Base-by-base conservation (phyloP, 2,329 filamentous ascomycete species). In the Xylaria sp. region DNA sequence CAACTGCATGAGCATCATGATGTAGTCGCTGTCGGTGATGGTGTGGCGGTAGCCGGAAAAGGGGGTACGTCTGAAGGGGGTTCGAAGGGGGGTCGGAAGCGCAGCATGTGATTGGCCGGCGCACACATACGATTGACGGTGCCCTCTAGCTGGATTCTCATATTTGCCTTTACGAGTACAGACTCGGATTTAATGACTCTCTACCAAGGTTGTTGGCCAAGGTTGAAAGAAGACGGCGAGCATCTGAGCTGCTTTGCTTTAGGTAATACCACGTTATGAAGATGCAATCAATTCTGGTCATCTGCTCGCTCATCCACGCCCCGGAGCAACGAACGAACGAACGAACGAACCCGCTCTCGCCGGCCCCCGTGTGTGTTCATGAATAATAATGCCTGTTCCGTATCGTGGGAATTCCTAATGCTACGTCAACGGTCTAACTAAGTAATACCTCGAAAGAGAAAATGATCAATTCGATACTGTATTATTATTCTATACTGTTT, bases 221-320 rank as follows among this genome's bases (percentile, higher is more conserved):
- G 47, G 5, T 18, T 39, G 47, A 30, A 48, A 16, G 16, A 18
- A 53, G 34, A 39, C 8, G 2, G 13, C 5, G 13, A 46, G 42
- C 42, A 46, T 46, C 42, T 46, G 42, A n/a, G 42, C 42, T 23
- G 30, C 39, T 34, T 39, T 23, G 30, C 39, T 34, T 39, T 30
- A 54, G 34, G n/a, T 49, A 30, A 30, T 30, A 42, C 42, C 42
- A 46, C 42, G n/a, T 46, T 46, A 46, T 46, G 42, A 49, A 50
- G 34, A 35, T 58, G 56, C 51, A 48, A 39, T 50, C 51, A 48
- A 39, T 50, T 54, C 23, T 34, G 46, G 57, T 54, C 57, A 50
- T 54, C 51, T 39, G 52, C 53, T 51, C 46, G 54, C 23, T 30
- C 23, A 30, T 30, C 50, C 51, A 50, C 35, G 51, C 49, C 52